phyloP scores from a whole-genome alignment of 257 asterid genomes.

The Agastache rugosa region DNA sequence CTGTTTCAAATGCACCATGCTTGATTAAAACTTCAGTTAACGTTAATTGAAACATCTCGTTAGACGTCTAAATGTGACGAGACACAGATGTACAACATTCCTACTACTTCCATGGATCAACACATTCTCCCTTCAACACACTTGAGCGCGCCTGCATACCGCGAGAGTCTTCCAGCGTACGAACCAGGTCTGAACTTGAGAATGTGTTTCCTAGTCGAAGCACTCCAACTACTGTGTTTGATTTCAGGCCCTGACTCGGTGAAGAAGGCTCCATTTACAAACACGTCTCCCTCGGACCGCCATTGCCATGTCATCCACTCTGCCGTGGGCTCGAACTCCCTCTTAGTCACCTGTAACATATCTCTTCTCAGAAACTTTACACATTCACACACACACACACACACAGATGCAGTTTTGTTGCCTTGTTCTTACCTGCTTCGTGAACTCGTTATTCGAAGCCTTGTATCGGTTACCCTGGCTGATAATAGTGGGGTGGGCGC shows the following conservation, averaged over 20 bases:
- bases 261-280: slow-evolving; percentile 74
- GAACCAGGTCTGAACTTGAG: slow-evolving; percentile 61
- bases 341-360: slow-evolving; percentile 63
- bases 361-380: background rate
- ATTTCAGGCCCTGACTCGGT: slow-evolving; percentile 60
- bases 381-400: background rate
- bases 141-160: slow-evolving; percentile 64
- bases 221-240: slow-evolving; percentile 28
- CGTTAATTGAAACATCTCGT: background rate
- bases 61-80: background rate
- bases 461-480: slow-evolving; percentile 92
- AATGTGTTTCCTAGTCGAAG: slow-evolving; percentile 34
- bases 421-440: slow-evolving; percentile 58
- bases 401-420: background rate
- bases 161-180: slow-evolving; percentile 67
- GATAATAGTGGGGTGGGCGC: slow-evolving; percentile 73
- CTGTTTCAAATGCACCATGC: background rate
- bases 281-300: slow-evolving; percentile 74
- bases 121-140: slow-evolving; percentile 52
- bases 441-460: slow-evolving; percentile 50
- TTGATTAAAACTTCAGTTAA: background rate
- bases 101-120: slow-evolving; percentile 25
- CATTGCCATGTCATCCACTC: slow-evolving; percentile 77
- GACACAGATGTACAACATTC: slow-evolving; percentile 4
- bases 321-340: slow-evolving; percentile 45